Percentiles rank a stretch among this genome's conserved stretches.
Conservation (phyloP, 805 yeast species). For the Tetrapisispora pingtungensis region DNA sequence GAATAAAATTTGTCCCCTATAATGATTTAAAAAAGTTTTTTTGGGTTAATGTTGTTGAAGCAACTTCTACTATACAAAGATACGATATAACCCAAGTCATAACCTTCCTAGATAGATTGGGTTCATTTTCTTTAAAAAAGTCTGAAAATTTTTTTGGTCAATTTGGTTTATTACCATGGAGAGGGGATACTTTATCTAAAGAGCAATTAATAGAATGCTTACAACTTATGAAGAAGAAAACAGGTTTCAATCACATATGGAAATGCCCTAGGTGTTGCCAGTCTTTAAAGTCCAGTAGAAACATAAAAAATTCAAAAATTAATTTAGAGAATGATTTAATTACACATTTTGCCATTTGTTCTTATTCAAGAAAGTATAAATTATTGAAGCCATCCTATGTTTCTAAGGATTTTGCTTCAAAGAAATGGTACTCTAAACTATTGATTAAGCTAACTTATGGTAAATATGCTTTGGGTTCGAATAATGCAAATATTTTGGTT, state of each 20-base stretch:
- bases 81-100: slow-evolving; percentile 46
- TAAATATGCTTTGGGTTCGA: slow-evolving; percentile 71
- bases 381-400: slow-evolving; percentile 59
- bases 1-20: slow-evolving; percentile 61
- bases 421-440: slow-evolving; percentile 80
- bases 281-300: slow-evolving; percentile 42
- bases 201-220: slow-evolving; percentile 39
- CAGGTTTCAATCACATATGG: slow-evolving; percentile 40
- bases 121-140: slow-evolving; percentile 43
- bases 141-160: slow-evolving; percentile 43
- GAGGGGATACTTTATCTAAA: slow-evolving; percentile 38
- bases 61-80: slow-evolving; percentile 34
- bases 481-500: slow-evolving; percentile 88
- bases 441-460: slow-evolving; percentile 83
- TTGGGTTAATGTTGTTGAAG: slow-evolving; percentile 51
- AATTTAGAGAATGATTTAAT: slow-evolving; percentile 48
- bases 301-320: slow-evolving; percentile 29
- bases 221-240: slow-evolving; percentile 30
- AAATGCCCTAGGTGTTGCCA: slow-evolving; percentile 75
- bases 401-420: slow-evolving; percentile 70
- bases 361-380: slow-evolving; percentile 57
- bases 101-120: slow-evolving; percentile 45
- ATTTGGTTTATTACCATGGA: slow-evolving; percentile 39
- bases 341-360: slow-evolving; percentile 83
- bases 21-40: slow-evolving; percentile 51